Conservation (phyloP, 495 filamentous ascomycete genomes). For the Extremus antarcticus region DNA sequence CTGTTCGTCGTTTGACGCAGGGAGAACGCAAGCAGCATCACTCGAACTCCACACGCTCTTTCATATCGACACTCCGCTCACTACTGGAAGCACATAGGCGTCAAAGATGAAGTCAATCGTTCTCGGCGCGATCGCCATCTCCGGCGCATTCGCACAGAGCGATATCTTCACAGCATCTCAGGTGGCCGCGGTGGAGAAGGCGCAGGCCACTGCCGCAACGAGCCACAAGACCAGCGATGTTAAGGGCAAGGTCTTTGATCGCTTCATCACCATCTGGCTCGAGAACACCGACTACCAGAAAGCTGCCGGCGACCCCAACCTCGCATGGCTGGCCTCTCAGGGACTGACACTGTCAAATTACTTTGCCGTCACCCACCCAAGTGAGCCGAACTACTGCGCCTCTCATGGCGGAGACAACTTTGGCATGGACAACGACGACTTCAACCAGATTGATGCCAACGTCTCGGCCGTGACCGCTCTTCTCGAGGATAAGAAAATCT, state of each 20-base stretch:
- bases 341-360: constrained; percentile 27
- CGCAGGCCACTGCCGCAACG: constrained; percentile 18
- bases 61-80: too few species aligned
- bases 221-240: constrained; percentile 21
- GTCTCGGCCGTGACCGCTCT: constrained; percentile 27
- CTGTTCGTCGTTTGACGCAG: not conserved
- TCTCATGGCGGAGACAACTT: constrained; percentile 26
- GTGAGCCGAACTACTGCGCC: constrained; percentile 28
- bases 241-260: constrained; percentile 27
- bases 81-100: too few species aligned
- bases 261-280: constrained; percentile 28
- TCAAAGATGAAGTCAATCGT: constrained; percentile 9
- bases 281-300: constrained; percentile 31
- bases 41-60: not conserved
- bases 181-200: constrained; percentile 15
- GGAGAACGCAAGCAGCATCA: not conserved
- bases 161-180: too few species aligned
- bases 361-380: constrained; percentile 47
- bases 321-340: constrained; percentile 25
- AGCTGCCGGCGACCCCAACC: constrained; percentile 25
- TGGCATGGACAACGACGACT: constrained; percentile 29
- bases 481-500: constrained; percentile 27
- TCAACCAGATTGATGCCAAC: constrained; percentile 26
- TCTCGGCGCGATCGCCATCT: constrained; percentile 11
- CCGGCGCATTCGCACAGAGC: constrained; percentile 2